phyloP scores from a whole-genome alignment of 2,329 filamentous ascomycete genomes.

The Fusarium algeriense region DNA sequence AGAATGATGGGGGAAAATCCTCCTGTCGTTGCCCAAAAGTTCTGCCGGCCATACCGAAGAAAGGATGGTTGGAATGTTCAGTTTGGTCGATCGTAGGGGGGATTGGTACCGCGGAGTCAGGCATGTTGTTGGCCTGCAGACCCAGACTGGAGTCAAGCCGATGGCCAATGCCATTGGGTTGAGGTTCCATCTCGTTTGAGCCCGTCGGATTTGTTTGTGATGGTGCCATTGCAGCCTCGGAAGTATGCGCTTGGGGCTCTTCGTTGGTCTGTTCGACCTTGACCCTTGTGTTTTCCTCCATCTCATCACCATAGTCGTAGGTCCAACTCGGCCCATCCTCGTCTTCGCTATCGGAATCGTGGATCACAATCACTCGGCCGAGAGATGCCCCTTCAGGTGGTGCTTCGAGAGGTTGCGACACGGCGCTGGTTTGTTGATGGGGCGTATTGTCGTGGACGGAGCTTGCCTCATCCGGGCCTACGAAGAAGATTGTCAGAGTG shows the following conservation, averaged over 20 bases:
- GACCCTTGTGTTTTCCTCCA: neutral
- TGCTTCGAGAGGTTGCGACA: too few species aligned
- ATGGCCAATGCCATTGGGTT: neutral
- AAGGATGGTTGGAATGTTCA: too few species aligned
- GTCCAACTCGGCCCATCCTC: neutral
- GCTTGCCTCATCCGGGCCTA: too few species aligned
- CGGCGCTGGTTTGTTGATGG: too few species aligned
- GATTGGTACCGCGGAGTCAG: rapidly evolving
- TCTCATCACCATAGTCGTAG: neutral
- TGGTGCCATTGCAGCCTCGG: neutral
- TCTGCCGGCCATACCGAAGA: too few species aligned
- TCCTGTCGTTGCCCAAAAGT: too few species aligned
- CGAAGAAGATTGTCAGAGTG: too few species aligned
- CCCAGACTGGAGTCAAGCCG: rapidly evolving
- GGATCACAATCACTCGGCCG: neutral
- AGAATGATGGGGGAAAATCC: too few species aligned
- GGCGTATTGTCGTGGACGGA: too few species aligned
- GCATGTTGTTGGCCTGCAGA: neutral
- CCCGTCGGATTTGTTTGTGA: rapidly evolving
- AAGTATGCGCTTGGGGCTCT: neutral
- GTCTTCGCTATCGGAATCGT: neutral
- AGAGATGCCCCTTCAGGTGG: too few species aligned
- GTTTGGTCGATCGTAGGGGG: neutral
- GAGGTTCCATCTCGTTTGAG: rapidly evolving
- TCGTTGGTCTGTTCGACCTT: neutral